phyloP scores from a whole-genome alignment of 2,329 filamentous ascomycete species.

The Neospermospora avenae region DNA sequence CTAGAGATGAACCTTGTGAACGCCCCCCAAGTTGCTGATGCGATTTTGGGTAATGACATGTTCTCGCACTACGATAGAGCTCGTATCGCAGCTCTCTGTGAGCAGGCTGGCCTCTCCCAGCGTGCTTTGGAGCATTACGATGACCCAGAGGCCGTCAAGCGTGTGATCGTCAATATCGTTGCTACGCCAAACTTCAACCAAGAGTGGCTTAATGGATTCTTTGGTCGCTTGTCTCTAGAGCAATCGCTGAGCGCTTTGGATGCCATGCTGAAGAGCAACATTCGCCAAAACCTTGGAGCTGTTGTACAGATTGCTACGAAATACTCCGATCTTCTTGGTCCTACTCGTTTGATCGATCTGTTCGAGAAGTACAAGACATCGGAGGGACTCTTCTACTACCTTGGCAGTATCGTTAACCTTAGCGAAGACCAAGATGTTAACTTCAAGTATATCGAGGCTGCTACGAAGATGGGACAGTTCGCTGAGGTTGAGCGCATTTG shows the following conservation, averaged over 20 bases:
- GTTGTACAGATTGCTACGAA: constrained; percentile 97
- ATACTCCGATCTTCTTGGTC: constrained; percentile 90
- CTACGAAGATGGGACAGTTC: constrained; percentile 88
- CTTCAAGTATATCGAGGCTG: constrained; percentile 99
- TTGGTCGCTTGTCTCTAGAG: constrained; percentile 91
- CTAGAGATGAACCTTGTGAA: constrained; percentile 98
- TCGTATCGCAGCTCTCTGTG: constrained; percentile 85
- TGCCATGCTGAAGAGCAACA: constrained; percentile 94
- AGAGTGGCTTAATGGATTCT: constrained; percentile 90
- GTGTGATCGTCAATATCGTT: constrained; percentile 78
- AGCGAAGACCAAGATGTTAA: constrained; percentile 93
- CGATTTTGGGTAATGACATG: constrained; percentile 97
- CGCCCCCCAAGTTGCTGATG: constrained; percentile 95
- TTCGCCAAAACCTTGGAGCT: constrained; percentile 91
- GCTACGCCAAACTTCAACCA: constrained; percentile 80
- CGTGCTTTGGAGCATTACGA: constrained; percentile 94
- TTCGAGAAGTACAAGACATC: constrained; percentile 97
- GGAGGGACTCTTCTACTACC: constrained; percentile 96
- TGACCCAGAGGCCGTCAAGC: constrained; percentile 85
- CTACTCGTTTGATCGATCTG: constrained; percentile 84
- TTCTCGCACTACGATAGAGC: constrained; percentile 95
- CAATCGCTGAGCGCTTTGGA: constrained; percentile 92
- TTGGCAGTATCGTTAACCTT: constrained; percentile 95
- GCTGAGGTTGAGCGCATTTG: constrained; percentile 97
- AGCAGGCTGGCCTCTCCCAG: constrained; percentile 83